Base-by-base conservation (phyloP, 805 yeast species). In the Isabelozyma pseudorhagii region DNA sequence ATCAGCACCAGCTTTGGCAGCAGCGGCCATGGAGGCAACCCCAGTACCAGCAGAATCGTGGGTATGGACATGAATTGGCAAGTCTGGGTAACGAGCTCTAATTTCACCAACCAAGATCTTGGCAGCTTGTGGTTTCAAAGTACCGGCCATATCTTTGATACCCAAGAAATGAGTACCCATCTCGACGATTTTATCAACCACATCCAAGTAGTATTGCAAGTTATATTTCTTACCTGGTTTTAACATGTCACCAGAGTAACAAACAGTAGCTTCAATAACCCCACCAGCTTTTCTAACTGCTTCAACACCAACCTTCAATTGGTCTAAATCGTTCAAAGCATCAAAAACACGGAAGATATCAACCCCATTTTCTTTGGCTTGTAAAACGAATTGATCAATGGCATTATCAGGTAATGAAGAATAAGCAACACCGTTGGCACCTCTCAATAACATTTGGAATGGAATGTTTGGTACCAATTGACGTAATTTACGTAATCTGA, bases 41-140 rank as follows among this genome's bases (percentile, higher is more conserved):
- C 96, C 99, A 49, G 99, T 94, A 77, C 99, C 99, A 38, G 99
- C 99, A 55, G 98, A 92, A 74, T 94, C 99, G 74, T 94, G 99
- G 36, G 98, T 92, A 75, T 94, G 99, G 42, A 94, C 97, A 68
- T 94, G 99, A 66, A 94, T 94, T 60, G 98, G 97, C 66, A 94
- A 79, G 64, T 89, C 83, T 50, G 99, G 99, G 73, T 88, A 89
- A 71, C 81, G 85, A 53, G 80, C 82, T 74, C 99, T 84, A 60
- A 94, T 83, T 28, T 89, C 75, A 52, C 92, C 83, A 60, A 94
- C 81, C 66, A 94, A 83, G 48, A 85, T 58, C 45, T 79, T 82
- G 42, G 99, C 99, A 53, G 99, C 99, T 52, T 82, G 77, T 53
- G 99, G 99, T 73, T 93, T 92, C 77, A 94, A 71, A 56, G 98